Evolutionary conservation across 306 rosid species (phyloP).

Genomic region (Canavalia ensiformis): DNA sequence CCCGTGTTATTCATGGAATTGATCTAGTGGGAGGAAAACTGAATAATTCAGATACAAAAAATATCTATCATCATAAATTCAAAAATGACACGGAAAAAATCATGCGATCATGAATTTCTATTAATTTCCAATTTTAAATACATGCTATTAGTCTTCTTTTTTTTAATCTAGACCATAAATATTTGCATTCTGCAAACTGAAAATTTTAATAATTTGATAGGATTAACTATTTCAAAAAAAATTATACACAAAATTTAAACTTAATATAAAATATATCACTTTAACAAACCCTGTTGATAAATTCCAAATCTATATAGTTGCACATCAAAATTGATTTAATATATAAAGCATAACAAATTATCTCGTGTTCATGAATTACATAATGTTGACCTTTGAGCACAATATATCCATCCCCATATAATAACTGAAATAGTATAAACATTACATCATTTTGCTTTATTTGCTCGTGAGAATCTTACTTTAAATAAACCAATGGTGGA

Average conservation of each 20-base stretch:
- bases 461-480: slow-evolving; percentile 41
- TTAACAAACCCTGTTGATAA: too few relatives aligned
- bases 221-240: too few relatives aligned
- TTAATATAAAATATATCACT: background rate
- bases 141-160: too few relatives aligned
- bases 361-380: background rate
- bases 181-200: too few relatives aligned
- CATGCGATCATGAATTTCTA: background rate
- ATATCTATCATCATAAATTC: slow-evolving; percentile 12
- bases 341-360: background rate
- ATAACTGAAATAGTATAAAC: background rate
- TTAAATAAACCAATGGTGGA: slow-evolving; percentile 38
- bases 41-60: slow-evolving; percentile 11
- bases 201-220: too few relatives aligned
- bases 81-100: background rate
- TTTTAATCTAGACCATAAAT: too few relatives aligned
- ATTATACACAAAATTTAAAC: background rate
- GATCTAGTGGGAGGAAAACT: background rate
- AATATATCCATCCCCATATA: background rate
- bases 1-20: background rate
- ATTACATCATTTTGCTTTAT: background rate
- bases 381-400: background rate
- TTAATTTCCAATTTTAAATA: too few relatives aligned
- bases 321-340: background rate
- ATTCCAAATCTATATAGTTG: background rate